Percentiles rank a stretch among this genome's conserved stretches.
These are phyloP conservation scores for Firmiana major DNA, from an alignment of 345 rosid species.

Conservation along the genomic window DNA sequence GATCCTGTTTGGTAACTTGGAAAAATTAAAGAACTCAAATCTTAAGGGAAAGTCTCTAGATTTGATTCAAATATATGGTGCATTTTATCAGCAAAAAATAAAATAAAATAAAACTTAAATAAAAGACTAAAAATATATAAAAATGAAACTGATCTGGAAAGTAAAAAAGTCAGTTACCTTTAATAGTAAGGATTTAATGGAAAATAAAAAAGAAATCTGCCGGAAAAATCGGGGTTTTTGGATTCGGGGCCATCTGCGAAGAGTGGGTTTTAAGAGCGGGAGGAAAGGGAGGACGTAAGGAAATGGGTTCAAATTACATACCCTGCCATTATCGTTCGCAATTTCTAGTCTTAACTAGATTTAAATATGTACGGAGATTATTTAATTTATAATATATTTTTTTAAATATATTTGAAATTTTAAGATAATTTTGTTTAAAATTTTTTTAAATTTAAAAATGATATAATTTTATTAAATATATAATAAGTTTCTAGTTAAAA, in stretches of 20 bases:
- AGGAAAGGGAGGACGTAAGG: not conserved
- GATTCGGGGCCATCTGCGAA: not conserved
- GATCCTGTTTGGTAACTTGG: conserved; percentile 9
- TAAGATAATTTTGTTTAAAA: too few species aligned
- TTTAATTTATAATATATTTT: too few species aligned
- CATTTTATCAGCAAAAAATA: not conserved
- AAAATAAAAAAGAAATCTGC: not conserved
- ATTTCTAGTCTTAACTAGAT: too few species aligned
- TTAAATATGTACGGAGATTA: too few species aligned
- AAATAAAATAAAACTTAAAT: not conserved
- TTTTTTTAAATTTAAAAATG: too few species aligned
- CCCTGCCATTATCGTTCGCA: not conserved
- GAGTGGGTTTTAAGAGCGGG: not conserved
- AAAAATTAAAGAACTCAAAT: not conserved
- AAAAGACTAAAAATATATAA: not conserved
- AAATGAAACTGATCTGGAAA: not conserved
- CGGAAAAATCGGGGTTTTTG: conserved; percentile 2
- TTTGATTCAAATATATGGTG: not conserved
- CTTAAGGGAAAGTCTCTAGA: not conserved
- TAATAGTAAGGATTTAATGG: conserved; percentile 5
- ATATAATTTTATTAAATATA: too few species aligned
- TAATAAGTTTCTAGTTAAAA: too few species aligned
- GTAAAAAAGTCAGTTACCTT: not conserved
- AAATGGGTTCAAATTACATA: not conserved
- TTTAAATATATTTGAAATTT: too few species aligned